phyloP scores from a whole-genome alignment of 73 alveolate species.

The Paramecium bursaria region DNA sequence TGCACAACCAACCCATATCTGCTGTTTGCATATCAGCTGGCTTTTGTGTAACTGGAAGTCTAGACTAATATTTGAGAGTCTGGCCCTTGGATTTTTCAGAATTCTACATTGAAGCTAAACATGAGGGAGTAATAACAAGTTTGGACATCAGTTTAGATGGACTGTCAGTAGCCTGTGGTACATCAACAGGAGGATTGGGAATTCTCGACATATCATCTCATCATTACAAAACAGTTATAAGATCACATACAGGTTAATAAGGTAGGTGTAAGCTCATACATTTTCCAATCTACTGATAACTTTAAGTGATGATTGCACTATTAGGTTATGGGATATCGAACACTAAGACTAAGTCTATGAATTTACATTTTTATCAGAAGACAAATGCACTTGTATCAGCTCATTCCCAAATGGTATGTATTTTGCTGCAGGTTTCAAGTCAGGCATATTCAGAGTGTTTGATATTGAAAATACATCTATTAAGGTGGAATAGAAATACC shows the following conservation, averaged over 20 bases:
- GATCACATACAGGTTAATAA: constrained; percentile 93
- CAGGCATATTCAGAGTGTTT: constrained; percentile 84
- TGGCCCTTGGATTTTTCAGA: constrained; percentile 97
- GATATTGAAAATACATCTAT: constrained; percentile 86
- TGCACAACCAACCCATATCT: constrained; percentile 81
- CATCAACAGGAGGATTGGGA: constrained; percentile 91
- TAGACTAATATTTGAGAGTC: constrained; percentile 91
- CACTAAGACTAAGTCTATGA: constrained; percentile 82
- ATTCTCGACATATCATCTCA: constrained; percentile 88
- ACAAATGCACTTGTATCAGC: constrained; percentile 76
- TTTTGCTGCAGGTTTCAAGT: constrained; percentile 84
- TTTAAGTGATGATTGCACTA: constrained; percentile 82
- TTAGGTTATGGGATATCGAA: constrained; percentile 85
- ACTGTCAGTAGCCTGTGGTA: constrained; percentile 92
- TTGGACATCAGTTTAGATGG: constrained; percentile 96
- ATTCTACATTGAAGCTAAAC: constrained; percentile 96
- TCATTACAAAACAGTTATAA: constrained; percentile 89
- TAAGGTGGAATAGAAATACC: constrained; percentile 76
- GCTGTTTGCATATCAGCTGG: constrained; percentile 81
- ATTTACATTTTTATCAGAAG: constrained; percentile 79
- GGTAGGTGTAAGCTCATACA: constrained; percentile 71
- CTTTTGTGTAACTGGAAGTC: constrained; percentile 96
- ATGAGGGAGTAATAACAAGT: constrained; percentile 93
- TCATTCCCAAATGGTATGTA: constrained; percentile 76
- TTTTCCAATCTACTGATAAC: constrained; percentile 74